Evolutionary conservation across 345 rosid species (phyloP), one percentile per base, ranked within the genome.

Genomic region (Brassica nigra): DNA sequence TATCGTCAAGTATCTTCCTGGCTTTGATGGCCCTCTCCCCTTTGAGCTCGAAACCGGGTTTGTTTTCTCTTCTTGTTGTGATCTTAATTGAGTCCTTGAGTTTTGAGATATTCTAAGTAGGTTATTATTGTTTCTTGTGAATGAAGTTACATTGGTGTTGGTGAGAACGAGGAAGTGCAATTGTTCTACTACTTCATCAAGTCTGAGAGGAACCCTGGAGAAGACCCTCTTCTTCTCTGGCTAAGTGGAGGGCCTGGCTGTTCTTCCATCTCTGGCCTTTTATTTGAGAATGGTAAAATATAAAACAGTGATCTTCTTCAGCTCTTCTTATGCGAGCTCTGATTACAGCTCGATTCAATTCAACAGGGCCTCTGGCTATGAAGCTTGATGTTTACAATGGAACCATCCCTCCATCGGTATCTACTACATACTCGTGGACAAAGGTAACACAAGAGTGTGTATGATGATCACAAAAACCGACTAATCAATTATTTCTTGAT

Each of bases 171-270:
- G 0, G 66, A 62, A 62, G 37, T 62, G 37, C 37, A 62, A 5
- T 29, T 1, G 66, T 62, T 62, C 66, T 62, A 62, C 66, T 62
- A 62, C 66, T 62, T 62, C 9, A 62, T 62, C 36, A 62, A 62
- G 36, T 62, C 66, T 62, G 66, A 62, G 66, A 12, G 66, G 66
- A 62, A 62, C 37, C 66, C 66, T 5, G 37, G 14, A 62, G 66
- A 62, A 62, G 90, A 88, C 31, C 87, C 92, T 64, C 82, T 90
- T 68, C 10, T 90, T 76, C 81, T 90, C 27, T 90, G 95, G 92
- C 62, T 90, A 12, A 86, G 80, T 23, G 95, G 95, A 7, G 93
- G 91, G 62, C 95, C 95, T 33, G 90, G 89, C 44, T 90, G 93
- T 78, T 83, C 90, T 7, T 66, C 85, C 4, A 72, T 89, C 16